Percentiles rank a stretch among this genome's conserved stretches.
Evolutionary conservation across 192 early-diverging fungal species (phyloP).

Genomic region (Polychytrium aggregatum): DNA sequence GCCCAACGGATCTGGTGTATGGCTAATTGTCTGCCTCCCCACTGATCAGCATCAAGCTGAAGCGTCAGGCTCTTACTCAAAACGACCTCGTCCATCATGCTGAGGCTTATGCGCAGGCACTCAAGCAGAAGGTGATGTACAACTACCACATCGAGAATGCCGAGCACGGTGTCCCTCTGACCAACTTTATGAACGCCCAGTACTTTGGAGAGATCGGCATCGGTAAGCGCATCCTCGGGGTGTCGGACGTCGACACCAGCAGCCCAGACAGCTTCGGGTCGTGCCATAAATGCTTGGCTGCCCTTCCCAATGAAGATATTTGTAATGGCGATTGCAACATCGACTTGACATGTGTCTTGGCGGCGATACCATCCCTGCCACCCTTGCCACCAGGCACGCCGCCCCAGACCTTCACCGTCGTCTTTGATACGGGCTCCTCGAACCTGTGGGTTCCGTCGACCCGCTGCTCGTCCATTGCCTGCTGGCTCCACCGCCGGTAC

Average conservation of each 20-base stretch:
- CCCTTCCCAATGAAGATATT: background rate
- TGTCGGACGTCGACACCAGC: too few relatives aligned
- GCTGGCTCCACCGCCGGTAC: constrained; percentile 84
- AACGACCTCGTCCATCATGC: too few relatives aligned
- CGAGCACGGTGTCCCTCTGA: constrained; percentile 45
- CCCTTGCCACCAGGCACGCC: constrained; percentile 44
- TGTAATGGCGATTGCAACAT: too few relatives aligned
- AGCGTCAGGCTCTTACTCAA: too few relatives aligned
- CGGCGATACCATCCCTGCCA: background rate
- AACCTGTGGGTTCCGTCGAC: constrained; percentile 97
- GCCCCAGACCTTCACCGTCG: constrained; percentile 79
- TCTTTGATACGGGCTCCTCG: constrained; percentile 89
- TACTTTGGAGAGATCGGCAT: constrained; percentile 87
- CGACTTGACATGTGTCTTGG: too few relatives aligned
- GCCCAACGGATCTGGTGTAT: too few relatives aligned
- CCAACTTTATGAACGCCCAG: constrained; percentile 92
- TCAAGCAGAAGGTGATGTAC: constrained; percentile 5
- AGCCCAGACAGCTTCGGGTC: background rate
- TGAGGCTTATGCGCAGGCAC: constrained; percentile 5
- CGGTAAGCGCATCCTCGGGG: constrained; percentile 27
- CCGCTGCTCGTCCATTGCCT: constrained; percentile 88
- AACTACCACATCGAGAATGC: background rate
- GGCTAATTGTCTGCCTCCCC: too few relatives aligned
- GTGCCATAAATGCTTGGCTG: background rate
- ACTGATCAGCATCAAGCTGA: too few relatives aligned